phyloP scores from a whole-genome alignment of 2,329 filamentous ascomycete species.

The Fusarium musae region DNA sequence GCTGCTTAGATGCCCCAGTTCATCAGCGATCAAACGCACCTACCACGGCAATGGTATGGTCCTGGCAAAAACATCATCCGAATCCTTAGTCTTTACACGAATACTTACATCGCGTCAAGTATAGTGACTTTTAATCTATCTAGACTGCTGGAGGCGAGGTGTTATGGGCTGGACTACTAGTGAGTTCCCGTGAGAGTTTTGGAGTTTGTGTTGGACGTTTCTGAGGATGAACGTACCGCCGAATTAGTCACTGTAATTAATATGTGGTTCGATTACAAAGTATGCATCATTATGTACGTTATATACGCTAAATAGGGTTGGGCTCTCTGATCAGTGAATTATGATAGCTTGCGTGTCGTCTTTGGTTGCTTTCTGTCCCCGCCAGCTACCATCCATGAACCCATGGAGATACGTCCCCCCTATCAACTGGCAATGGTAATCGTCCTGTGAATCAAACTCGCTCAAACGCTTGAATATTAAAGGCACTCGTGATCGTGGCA shows the following conservation, averaged over 20 bases:
- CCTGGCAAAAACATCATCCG: not conserved
- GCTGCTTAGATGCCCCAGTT: not conserved
- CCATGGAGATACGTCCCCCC: not conserved
- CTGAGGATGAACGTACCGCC: too few relatives aligned
- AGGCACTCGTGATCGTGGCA: not conserved
- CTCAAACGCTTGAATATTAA: not conserved
- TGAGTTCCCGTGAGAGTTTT: not conserved
- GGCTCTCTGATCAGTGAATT: not conserved
- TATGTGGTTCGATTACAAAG: too few relatives aligned
- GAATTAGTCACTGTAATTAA: fast-evolving
- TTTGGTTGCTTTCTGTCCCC: not conserved
- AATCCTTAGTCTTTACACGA: not conserved
- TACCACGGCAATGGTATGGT: too few relatives aligned
- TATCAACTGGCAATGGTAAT: not conserved
- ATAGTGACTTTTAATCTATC: not conserved
- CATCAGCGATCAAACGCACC: not conserved
- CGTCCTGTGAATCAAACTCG: fast-evolving
- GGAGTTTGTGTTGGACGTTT: not conserved
- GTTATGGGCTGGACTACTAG: too few relatives aligned
- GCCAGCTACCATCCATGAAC: not conserved
- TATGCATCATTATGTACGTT: too few relatives aligned
- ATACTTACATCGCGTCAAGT: not conserved
- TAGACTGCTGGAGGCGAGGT: too few relatives aligned
- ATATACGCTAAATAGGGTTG: not conserved
- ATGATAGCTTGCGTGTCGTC: not conserved